Conservation (phyloP, 1,284 basidiomycete species). For the Ganoderma resinaceum region DNA sequence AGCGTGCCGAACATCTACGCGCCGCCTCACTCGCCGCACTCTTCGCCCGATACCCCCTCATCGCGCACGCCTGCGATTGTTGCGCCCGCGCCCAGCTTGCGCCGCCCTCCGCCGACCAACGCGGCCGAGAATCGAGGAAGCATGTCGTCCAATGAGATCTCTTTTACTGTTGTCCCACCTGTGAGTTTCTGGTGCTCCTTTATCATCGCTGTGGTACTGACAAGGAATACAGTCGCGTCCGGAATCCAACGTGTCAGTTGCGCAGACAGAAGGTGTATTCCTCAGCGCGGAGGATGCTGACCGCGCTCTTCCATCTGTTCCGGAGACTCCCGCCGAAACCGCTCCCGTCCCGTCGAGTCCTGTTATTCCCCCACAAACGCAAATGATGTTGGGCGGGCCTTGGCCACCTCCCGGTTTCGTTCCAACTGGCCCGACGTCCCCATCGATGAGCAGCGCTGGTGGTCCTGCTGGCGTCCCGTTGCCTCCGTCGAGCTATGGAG, state of each 20-base stretch:
- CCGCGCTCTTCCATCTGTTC: conserved; percentile 19
- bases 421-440: conserved; percentile 35
- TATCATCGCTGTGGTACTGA: not conserved
- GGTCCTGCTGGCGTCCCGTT: conserved; percentile 29
- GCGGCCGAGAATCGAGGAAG: conserved; percentile 27
- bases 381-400: conserved; percentile 20
- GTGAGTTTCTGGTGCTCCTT: conserved; percentile 7
- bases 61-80: conserved; percentile 16
- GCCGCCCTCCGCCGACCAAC: conserved; percentile 13
- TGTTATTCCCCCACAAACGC: conserved; percentile 25
- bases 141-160: conserved; percentile 32
- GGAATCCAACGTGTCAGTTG: conserved; percentile 28
- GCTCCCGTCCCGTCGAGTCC: conserved; percentile 19
- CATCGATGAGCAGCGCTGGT: conserved; percentile 11
- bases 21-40: conserved; percentile 31
- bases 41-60: conserved; percentile 25
- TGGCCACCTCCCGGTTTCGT: conserved; percentile 43
- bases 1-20: conserved; percentile 30
- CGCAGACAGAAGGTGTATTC: conserved; percentile 21
- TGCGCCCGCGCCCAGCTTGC: conserved; percentile 24
- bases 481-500: conserved; percentile 18
- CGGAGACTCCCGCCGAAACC: conserved; percentile 18
- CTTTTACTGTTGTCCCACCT: conserved; percentile 24
- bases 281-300: conserved; percentile 30
- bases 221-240: conserved; percentile 23